Conservation (phyloP, 108 stramenopile genomes). For the Phaeodactylum tricornutum region DNA sequence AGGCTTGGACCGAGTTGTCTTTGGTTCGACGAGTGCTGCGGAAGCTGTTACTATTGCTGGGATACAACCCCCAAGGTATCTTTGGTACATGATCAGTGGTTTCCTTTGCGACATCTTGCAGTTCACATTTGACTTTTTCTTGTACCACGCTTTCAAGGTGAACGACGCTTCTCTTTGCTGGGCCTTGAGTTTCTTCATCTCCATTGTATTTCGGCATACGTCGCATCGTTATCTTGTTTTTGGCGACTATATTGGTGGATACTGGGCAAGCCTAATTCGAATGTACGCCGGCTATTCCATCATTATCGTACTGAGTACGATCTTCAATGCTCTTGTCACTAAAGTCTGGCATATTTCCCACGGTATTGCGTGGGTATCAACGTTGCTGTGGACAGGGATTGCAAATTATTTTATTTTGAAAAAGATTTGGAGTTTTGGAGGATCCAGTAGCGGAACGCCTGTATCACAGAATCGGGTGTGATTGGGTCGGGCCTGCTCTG, state of each 20-base stretch:
- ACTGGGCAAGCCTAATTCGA: slow-evolving; percentile 30
- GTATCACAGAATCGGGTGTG: too few species aligned
- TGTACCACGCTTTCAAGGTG: slow-evolving; percentile 12
- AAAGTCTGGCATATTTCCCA: slow-evolving; percentile 16
- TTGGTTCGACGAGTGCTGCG: slow-evolving; percentile 29
- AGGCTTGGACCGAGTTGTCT: slow-evolving; percentile 31
- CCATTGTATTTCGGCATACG: slow-evolving; percentile 50
- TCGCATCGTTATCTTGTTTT: slow-evolving; percentile 63
- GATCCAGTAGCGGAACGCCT: neutral
- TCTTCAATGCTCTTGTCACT: slow-evolving; percentile 50
- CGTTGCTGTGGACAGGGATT: slow-evolving; percentile 63
- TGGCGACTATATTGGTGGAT: slow-evolving; percentile 61
- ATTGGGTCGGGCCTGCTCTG: too few species aligned
- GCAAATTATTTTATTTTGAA: slow-evolving; percentile 69
- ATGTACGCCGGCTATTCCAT: slow-evolving; percentile 60
- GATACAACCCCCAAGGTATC: slow-evolving; percentile 31
- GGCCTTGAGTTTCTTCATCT: slow-evolving; percentile 35
- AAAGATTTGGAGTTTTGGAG: slow-evolving; percentile 45
- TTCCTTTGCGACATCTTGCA: slow-evolving; percentile 34
- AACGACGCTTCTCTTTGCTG: slow-evolving; percentile 45
- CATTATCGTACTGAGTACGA: slow-evolving; percentile 47
- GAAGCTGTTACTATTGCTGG: slow-evolving; percentile 28
- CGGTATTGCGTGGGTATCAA: slow-evolving; percentile 45
- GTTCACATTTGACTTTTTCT: slow-evolving; percentile 21
- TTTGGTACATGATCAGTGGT: slow-evolving; percentile 44